Conservation (phyloP, 2,329 filamentous ascomycete species). For the Paecilomyces sp. region DNA sequence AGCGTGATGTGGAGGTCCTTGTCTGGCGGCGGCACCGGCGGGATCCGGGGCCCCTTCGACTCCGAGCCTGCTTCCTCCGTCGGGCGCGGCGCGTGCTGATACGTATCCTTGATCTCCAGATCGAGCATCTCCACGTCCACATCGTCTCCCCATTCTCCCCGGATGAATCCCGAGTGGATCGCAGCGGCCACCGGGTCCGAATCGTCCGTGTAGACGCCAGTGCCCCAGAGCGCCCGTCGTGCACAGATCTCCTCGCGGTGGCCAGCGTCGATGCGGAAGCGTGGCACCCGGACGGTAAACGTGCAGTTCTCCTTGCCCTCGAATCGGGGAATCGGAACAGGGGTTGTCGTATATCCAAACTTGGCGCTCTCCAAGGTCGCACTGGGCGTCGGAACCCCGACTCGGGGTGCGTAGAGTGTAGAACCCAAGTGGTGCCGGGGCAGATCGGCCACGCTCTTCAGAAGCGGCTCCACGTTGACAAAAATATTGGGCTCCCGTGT, state of each 20-base stretch:
- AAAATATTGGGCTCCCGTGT: constrained; percentile 56
- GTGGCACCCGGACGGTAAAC: constrained; percentile 78
- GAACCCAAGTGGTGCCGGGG: constrained; percentile 78
- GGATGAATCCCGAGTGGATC: constrained; percentile 88
- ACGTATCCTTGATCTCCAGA: constrained; percentile 42
- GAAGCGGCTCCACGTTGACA: constrained; percentile 61
- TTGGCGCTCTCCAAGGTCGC: constrained; percentile 42
- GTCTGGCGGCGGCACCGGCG: constrained; percentile 50
- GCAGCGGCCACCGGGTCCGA: constrained; percentile 88
- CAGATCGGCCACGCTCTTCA: constrained; percentile 63
- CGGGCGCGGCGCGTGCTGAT: constrained; percentile 34
- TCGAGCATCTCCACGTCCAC: constrained; percentile 64
- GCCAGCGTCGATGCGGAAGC: constrained; percentile 62
- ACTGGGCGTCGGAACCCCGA: constrained; percentile 43
- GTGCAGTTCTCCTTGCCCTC: constrained; percentile 80
- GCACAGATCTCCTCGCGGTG: constrained; percentile 78
- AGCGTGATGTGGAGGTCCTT: constrained; percentile 84
- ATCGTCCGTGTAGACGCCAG: constrained; percentile 91
- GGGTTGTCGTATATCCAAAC: constrained; percentile 53
- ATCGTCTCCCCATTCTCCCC: constrained; percentile 76
- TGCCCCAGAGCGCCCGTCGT: constrained; percentile 80
- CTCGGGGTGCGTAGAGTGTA: constrained; percentile 66
- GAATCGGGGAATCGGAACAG: constrained; percentile 69
- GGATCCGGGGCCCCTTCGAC: constrained; percentile 24
- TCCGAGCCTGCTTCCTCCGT: constrained; percentile 28